phyloP scores from a whole-genome alignment of 2,329 filamentous ascomycete genomes.

The Helminthosporium solani region DNA sequence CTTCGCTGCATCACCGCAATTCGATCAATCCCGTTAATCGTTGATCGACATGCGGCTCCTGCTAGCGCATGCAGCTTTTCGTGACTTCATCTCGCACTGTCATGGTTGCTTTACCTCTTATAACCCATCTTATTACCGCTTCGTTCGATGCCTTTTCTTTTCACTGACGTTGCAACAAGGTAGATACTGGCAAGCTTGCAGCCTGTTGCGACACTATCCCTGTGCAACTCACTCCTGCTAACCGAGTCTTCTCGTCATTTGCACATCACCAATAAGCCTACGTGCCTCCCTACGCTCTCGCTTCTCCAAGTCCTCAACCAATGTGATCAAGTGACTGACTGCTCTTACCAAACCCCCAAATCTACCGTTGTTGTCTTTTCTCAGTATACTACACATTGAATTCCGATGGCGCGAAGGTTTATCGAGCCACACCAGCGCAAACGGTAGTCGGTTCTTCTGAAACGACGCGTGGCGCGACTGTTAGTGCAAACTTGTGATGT shows the following conservation, averaged over 20 bases:
- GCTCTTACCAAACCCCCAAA: no score
- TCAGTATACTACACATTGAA: no score
- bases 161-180: conserved; percentile 1
- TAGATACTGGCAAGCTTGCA: no score
- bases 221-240: neutral
- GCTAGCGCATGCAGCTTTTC: conserved; percentile 21
- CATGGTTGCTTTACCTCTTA: neutral
- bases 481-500: neutral
- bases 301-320: no score
- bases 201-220: neutral
- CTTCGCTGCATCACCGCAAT: conserved; percentile 25
- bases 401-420: no score
- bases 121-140: neutral
- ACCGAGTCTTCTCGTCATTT: conserved; percentile 1
- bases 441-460: neutral
- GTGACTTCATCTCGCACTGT: conserved; percentile 1
- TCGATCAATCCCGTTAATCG: conserved; percentile 32
- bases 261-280: neutral
- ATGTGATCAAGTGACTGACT: no score
- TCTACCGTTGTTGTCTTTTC: no score
- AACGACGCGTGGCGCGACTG: neutral
- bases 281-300: no score
- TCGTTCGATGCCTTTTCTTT: neutral
- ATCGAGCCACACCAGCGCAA: no score
- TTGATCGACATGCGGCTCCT: conserved; percentile 39